Base-by-base conservation (phyloP, 2,329 filamentous ascomycete genomes). In the Zymoseptoria brevis region DNA sequence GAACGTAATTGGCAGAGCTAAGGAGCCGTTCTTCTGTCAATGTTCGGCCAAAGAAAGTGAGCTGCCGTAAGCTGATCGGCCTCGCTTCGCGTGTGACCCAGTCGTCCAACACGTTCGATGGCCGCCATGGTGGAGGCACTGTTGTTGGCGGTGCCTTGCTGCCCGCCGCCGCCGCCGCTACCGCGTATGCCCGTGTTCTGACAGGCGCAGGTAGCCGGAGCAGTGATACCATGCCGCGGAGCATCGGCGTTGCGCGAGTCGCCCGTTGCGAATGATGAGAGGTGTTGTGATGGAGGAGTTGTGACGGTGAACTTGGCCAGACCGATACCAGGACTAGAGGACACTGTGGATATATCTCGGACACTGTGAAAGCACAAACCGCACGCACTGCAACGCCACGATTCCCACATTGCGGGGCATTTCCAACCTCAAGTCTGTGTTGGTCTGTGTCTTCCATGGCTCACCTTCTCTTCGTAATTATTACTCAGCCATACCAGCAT, bases 11-110 rank as follows among this genome's bases (percentile, higher is more conserved):
- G 62, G 94, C 94, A 50, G 92, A 96, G 76, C 89, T 92, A 67
- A 99, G 84, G 62, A 99, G 81, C 59, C 95, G 87, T 55, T 86
- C 82, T 76, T 97, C 92, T 53, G 92, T 96, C 72, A 99, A 78
- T 21, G 92, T 95, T 53, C 94, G 87, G 29, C 94, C 94, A 75
- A 97, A 99, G 69, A 97, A 95, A 77, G 96, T 97, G 69, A 99
- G 83, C 76, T 97, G 94, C 60, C 94, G 88, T 68, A 99, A 79
- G 76, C 90, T 96, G 72, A 99, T 96, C n/a, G 94, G 94, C 56
- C 91, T 84, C 54, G 92, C 92, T 73, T 96, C 90, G 69, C 88
- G 89, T 64, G 89, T 87, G 56, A 96, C 93, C 91, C 92, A 97
- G 80, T 85, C 81, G 73, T 86, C 83, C 55, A 86, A 75, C 41